A percentile compares a stretch with the other conserved stretches of the same genome.
Evolutionary conservation across 1,284 basidiomycete genomes (phyloP).

Genomic region (Pseudozyma hubeiensis): DNA sequence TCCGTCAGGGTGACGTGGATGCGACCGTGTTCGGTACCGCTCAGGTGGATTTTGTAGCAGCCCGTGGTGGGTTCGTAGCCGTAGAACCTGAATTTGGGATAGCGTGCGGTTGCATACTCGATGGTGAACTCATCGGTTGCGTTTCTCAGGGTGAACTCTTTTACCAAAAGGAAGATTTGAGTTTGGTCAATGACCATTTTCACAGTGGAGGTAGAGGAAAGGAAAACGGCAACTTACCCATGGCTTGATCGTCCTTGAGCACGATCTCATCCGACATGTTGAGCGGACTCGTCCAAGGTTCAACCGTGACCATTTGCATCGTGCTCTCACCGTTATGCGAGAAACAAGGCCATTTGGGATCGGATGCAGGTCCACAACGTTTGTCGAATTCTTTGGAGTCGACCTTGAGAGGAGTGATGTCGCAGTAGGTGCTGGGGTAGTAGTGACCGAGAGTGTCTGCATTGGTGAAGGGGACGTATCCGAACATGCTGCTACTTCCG

Average conservation of each 20-base stretch:
- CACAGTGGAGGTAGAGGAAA: background rate
- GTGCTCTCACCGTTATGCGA: background rate
- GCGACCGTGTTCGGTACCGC: background rate
- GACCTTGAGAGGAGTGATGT: background rate
- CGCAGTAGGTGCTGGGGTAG: background rate
- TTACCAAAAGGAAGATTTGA: too few species aligned
- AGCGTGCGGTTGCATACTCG: background rate
- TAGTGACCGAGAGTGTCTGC: background rate
- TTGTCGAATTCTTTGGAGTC: conserved; percentile 1
- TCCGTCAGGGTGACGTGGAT: conserved; percentile 8
- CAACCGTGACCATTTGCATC: background rate
- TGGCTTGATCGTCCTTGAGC: background rate
- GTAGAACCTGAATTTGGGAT: conserved; percentile 5
- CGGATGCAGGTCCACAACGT: conserved; percentile 1
- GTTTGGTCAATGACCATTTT: too few species aligned
- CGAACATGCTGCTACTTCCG: background rate
- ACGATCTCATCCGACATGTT: conserved; percentile 6
- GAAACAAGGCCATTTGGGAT: conserved; percentile 18
- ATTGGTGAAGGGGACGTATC: background rate
- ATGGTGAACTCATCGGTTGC: conserved; percentile 5
- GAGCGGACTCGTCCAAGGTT: conserved; percentile 2
- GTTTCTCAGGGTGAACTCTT: conserved; percentile 14
- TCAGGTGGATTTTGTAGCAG: conserved; percentile 22
- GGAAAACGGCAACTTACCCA: background rate
- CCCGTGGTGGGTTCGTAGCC: conserved; percentile 16